phyloP scores from a whole-genome alignment of 495 filamentous ascomycete species.

The Talaromyces liani region DNA sequence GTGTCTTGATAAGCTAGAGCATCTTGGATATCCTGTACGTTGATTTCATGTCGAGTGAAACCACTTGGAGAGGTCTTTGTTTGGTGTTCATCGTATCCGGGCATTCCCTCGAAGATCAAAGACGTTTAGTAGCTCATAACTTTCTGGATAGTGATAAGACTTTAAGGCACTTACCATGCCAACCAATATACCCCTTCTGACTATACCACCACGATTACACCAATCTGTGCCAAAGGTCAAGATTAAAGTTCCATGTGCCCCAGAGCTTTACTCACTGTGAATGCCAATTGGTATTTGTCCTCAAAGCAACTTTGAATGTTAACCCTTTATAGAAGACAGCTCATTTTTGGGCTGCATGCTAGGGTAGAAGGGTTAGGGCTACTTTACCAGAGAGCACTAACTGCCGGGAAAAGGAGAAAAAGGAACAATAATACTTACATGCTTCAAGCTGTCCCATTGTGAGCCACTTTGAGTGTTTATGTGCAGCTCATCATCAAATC shows the following conservation, averaged over 20 bases:
- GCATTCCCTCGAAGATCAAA: neutral
- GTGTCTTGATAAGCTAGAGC: conserved; percentile 4
- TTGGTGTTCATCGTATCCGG: neutral
- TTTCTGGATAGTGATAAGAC: neutral
- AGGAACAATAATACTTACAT: neutral
- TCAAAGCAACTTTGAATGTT: neutral
- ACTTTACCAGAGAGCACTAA: neutral
- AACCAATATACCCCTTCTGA: conserved; percentile 11
- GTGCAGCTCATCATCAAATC: conserved; percentile 24
- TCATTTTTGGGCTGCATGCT: conserved; percentile 3
- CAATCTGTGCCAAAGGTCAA: conserved; percentile 3
- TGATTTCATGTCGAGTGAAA: neutral
- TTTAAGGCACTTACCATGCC: neutral
- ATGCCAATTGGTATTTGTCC: neutral
- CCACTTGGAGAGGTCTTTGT: neutral
- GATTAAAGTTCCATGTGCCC: neutral
- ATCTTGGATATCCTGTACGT: neutral
- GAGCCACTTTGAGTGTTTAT: conserved; percentile 35
- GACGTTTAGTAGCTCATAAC: neutral
- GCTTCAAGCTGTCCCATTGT: conserved; percentile 23
- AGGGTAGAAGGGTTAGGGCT: neutral
- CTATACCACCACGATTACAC: conserved; percentile 12
- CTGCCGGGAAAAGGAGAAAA: too few species aligned
- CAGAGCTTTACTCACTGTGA: neutral
- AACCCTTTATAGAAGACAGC: conserved; percentile 10